These are phyloP conservation scores for Eragrostis nindensis DNA, from an alignment of 176 grass and related monocot species.

Conservation along the genomic window DNA sequence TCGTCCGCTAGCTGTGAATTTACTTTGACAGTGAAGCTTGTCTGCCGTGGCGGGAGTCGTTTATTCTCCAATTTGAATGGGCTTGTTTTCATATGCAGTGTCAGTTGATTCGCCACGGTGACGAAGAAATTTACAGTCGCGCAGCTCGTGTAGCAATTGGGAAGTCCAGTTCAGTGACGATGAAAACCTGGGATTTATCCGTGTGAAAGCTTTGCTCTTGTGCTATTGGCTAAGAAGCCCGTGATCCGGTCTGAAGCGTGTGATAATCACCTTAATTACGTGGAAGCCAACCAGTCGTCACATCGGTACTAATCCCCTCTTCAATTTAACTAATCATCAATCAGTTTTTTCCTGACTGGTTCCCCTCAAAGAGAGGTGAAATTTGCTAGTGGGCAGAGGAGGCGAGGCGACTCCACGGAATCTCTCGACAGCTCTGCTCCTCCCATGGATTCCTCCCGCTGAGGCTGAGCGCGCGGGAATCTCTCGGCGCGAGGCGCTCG, in stretches of 20 bases:
- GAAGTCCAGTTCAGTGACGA: neutral
- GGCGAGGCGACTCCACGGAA: neutral
- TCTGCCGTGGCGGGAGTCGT: neutral
- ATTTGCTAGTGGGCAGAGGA: conserved; percentile 21
- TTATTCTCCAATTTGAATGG: neutral
- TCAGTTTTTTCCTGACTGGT: conserved; percentile 17
- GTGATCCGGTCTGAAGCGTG: neutral
- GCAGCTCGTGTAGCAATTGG: no score
- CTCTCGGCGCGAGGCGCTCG: neutral
- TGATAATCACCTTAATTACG: conserved; percentile 12
- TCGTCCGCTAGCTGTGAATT: neutral
- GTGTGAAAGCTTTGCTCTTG: neutral
- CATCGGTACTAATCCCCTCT: neutral
- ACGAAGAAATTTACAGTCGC: neutral
- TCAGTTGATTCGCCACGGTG: neutral
- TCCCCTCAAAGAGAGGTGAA: conserved; percentile 5
- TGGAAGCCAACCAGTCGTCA: conserved; percentile 5
- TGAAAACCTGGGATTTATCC: neutral
- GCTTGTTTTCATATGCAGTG: neutral
- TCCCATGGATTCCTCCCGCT: conserved; percentile 32
- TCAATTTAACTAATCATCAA: neutral
- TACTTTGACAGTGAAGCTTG: neutral
- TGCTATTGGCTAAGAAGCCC: neutral
- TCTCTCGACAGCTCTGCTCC: neutral
- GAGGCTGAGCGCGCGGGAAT: neutral